Percentiles rank a stretch among this genome's conserved stretches.
Conservation (phyloP, 2,329 filamentous ascomycete species). For the Colletotrichum sp. region DNA sequence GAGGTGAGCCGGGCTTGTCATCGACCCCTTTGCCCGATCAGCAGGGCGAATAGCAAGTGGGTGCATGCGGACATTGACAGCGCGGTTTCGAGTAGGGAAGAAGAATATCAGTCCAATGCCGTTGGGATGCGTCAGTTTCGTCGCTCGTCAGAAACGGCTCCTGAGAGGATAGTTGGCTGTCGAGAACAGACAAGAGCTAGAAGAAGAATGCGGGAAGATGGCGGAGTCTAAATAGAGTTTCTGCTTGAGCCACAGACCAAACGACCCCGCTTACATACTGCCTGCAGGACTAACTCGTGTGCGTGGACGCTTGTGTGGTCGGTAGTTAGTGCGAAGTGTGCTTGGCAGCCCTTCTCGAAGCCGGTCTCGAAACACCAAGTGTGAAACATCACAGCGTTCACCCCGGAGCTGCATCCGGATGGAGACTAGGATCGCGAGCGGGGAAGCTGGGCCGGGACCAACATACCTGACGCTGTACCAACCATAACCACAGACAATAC, state of each 20-base stretch:
- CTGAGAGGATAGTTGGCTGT: not conserved
- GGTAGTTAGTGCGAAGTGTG: not conserved
- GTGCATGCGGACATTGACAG: not conserved
- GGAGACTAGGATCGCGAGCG: conserved; percentile 5
- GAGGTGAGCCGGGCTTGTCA: not conserved
- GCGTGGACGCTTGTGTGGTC: not conserved
- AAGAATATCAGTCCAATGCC: not conserved
- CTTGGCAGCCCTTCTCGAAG: conserved; percentile 14
- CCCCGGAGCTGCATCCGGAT: conserved; percentile 1
- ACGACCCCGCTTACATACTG: not conserved
- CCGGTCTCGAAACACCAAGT: conserved; percentile 6
- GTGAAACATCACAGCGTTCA: conserved; percentile 17
- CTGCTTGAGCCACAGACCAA: not conserved
- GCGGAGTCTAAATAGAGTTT: conserved; percentile 17
- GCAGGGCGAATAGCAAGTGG: not conserved
- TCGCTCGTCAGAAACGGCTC: not conserved
- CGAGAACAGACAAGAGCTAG: not conserved
- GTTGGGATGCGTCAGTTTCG: not conserved
- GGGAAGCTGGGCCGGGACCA: not conserved
- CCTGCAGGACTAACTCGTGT: not conserved
- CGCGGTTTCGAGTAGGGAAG: not conserved
- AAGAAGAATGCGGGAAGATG: not conserved
- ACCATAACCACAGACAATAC: not conserved
- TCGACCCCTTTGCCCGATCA: not conserved
- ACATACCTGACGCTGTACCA: not conserved